phyloP scores from a whole-genome alignment of 495 filamentous ascomycete species.

The Aspergillus leporis region DNA sequence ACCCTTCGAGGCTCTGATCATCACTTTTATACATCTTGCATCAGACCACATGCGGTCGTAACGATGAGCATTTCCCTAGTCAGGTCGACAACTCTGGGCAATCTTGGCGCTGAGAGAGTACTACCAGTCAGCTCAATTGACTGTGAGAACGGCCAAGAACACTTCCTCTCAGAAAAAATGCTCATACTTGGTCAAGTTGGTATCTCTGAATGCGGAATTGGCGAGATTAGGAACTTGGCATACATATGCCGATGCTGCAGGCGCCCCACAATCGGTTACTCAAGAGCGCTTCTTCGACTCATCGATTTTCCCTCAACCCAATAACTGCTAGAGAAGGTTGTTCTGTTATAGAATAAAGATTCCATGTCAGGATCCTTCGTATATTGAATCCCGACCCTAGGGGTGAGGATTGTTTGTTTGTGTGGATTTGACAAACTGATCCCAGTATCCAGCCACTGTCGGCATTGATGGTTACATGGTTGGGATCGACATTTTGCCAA shows the following conservation, averaged over 20 bases:
- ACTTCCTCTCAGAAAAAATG: neutral
- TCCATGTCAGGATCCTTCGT: too few species aligned
- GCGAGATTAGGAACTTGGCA: neutral
- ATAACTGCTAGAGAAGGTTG: neutral
- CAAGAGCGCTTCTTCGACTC: neutral
- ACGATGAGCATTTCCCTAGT: neutral
- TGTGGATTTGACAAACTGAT: neutral
- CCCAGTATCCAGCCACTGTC: neutral
- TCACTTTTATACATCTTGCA: neutral
- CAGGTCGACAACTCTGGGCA: neutral
- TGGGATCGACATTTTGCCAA: too few species aligned
- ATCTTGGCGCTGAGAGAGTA: conserved; percentile 1
- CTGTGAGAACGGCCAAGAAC: neutral
- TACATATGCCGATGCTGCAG: neutral
- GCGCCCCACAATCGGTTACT: neutral
- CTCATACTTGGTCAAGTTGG: neutral
- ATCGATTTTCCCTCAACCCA: neutral
- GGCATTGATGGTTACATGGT: neutral
- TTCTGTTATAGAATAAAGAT: neutral
- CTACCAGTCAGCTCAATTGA: conserved; percentile 1
- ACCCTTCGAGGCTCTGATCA: neutral
- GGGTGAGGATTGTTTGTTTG: neutral
- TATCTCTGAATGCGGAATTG: neutral
- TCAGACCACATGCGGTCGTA: neutral
- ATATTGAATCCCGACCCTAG: too few species aligned